Percentiles rank a stretch among this genome's conserved stretches.
Evolutionary conservation across 2,329 filamentous ascomycete species (phyloP).

Genomic region (Ascochyta koolunga): DNA sequence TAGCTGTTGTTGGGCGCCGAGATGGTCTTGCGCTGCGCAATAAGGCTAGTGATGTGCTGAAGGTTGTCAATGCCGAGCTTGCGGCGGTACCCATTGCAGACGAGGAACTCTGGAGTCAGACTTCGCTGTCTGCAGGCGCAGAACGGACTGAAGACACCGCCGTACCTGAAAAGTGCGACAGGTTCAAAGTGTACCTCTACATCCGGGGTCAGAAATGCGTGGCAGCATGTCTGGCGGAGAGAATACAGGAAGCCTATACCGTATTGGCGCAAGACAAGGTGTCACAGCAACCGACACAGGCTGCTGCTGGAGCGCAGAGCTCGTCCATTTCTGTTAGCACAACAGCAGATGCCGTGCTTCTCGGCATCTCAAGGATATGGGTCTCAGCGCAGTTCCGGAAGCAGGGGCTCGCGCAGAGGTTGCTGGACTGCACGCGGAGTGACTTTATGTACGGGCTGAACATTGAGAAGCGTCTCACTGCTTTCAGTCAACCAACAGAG

Average conservation of each 20-base stretch:
- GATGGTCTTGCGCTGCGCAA: constrained; percentile 60
- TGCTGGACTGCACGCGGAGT: constrained; percentile 62
- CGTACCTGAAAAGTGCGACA: constrained; percentile 46
- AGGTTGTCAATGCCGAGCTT: constrained; percentile 67
- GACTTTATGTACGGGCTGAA: constrained; percentile 63
- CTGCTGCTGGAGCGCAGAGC: constrained; percentile 23
- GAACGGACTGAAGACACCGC: constrained; percentile 32
- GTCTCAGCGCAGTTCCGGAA: constrained; percentile 62
- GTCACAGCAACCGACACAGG: constrained; percentile 22
- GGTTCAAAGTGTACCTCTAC: constrained; percentile 68
- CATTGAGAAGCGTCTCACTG: constrained; percentile 61
- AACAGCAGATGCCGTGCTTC: constrained; percentile 54
- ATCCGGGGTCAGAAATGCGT: constrained; percentile 66
- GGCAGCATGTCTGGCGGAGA: constrained; percentile 66
- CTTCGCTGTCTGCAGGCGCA: constrained; percentile 22
- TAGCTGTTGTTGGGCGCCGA: constrained; percentile 64
- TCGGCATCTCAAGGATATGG: constrained; percentile 71
- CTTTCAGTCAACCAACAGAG: constrained; percentile 71
- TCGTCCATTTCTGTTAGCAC: constrained; percentile 53
- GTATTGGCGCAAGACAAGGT: constrained; percentile 50
- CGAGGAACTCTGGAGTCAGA: constrained; percentile 62
- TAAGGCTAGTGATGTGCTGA: constrained; percentile 60
- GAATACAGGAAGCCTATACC: constrained; percentile 62
- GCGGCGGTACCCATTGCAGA: constrained; percentile 66
- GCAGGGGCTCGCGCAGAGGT: constrained; percentile 62